These are phyloP conservation scores for Yamadazyma paraphyllophila DNA, from an alignment of 805 yeast genomes.

Conservation along the genomic window DNA sequence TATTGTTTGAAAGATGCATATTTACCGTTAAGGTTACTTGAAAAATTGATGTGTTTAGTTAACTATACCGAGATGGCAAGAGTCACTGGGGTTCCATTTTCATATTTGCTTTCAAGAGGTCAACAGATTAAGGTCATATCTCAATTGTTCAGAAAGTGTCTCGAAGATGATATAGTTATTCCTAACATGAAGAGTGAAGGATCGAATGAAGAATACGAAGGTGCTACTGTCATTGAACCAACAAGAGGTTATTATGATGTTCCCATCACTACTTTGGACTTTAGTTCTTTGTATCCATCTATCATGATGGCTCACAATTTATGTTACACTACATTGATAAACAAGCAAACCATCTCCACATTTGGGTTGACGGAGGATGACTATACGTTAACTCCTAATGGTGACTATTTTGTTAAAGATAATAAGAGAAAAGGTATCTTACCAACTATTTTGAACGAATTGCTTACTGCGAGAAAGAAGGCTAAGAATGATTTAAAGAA, in stretches of 20 bases:
- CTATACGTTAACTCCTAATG: slow-evolving; percentile 85
- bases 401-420: slow-evolving; percentile 81
- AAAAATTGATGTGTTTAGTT: slow-evolving; percentile 92
- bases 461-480: slow-evolving; percentile 85
- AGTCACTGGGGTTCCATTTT: slow-evolving; percentile 97
- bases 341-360: slow-evolving; percentile 63
- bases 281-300: slow-evolving; percentile 95
- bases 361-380: slow-evolving; percentile 67
- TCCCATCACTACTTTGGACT: slow-evolving; percentile 97
- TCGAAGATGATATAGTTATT: slow-evolving; percentile 79
- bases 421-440: slow-evolving; percentile 75
- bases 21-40: slow-evolving; percentile 81
- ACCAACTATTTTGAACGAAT: slow-evolving; percentile 88
- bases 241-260: slow-evolving; percentile 91
- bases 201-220: slow-evolving; percentile 89
- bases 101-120: slow-evolving; percentile 84
- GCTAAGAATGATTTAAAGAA: slow-evolving; percentile 88
- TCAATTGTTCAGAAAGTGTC: slow-evolving; percentile 90
- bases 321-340: slow-evolving; percentile 88
- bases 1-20: slow-evolving; percentile 97
- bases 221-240: slow-evolving; percentile 99
- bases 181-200: slow-evolving; percentile 88
- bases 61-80: slow-evolving; percentile 99
- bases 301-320: slow-evolving; percentile 99
- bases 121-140: slow-evolving; percentile 98